Evolutionary conservation across 1,284 basidiomycete species (phyloP).

Genomic region (Ustilago vetiveriae): DNA sequence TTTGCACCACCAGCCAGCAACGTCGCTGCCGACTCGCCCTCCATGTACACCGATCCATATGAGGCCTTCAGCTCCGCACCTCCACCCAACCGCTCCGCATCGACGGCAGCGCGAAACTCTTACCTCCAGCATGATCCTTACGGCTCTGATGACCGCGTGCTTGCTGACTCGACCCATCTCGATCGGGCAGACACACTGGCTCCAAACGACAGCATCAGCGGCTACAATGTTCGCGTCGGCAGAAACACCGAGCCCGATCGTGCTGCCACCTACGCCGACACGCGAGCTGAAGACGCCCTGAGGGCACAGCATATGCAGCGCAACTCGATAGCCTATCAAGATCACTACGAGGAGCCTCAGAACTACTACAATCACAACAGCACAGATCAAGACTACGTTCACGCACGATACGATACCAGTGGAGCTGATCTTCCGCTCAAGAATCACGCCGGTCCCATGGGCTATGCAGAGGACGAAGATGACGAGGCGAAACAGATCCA

Average conservation of each 20-base stretch:
- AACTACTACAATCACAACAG: slow-evolving; percentile 19
- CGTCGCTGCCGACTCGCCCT: slow-evolving; percentile 35
- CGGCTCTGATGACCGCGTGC: slow-evolving; percentile 18
- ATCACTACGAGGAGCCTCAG: slow-evolving; percentile 16
- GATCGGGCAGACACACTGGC: slow-evolving; percentile 43
- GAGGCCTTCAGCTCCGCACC: slow-evolving; percentile 37
- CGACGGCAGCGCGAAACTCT: slow-evolving; percentile 4
- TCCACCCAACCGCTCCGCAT: slow-evolving; percentile 6
- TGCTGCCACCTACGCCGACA: slow-evolving; percentile 2
- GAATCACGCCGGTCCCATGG: slow-evolving; percentile 50
- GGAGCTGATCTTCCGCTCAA: slow-evolving; percentile 50
- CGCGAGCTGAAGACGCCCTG: slow-evolving; percentile 1
- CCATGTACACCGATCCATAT: slow-evolving; percentile 56
- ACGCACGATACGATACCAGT: slow-evolving; percentile 31
- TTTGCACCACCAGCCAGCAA: slow-evolving; percentile 24
- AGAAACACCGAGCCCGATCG: slow-evolving; percentile 23
- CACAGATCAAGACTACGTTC: slow-evolving; percentile 8
- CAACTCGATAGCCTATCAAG: slow-evolving; percentile 3
- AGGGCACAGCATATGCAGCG: slow-evolving; percentile 9
- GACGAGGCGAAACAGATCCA: slow-evolving; percentile 58
- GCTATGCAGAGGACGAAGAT: slow-evolving; percentile 62
- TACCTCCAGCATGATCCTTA: slow-evolving; percentile 45
- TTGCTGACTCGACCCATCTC: slow-evolving; percentile 18
- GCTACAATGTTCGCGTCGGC: slow-evolving; percentile 47
- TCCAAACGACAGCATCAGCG: slow-evolving; percentile 53